Percentiles rank a stretch among this genome's conserved stretches.
Evolutionary conservation across 768 basidiomycete species (phyloP).

Genomic region (Lentinula raphanica): DNA sequence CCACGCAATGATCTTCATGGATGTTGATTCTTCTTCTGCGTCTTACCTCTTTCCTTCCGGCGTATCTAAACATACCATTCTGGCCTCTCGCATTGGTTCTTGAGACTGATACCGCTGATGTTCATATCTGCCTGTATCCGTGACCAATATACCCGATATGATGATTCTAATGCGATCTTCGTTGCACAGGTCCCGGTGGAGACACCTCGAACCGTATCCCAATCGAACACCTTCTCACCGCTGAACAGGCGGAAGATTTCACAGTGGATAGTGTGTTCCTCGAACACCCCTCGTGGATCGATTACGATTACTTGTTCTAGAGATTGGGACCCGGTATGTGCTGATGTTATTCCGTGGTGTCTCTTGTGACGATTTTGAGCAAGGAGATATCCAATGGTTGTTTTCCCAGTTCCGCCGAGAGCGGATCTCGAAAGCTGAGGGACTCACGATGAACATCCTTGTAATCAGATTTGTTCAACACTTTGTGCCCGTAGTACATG

Average conservation of each 20-base stretch:
- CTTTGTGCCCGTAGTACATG: no score
- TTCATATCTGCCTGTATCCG: no score
- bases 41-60: no score
- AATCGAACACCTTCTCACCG: conserved; percentile 42
- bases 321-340: conserved; percentile 7
- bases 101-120: background rate
- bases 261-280: conserved; percentile 48
- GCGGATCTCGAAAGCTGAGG: no score
- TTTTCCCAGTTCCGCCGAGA: no score
- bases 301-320: conserved; percentile 39
- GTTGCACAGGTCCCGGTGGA: conserved; percentile 46
- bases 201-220: conserved; percentile 37
- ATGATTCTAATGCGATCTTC: background rate
- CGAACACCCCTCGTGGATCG: conserved; percentile 50
- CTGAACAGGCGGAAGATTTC: conserved; percentile 33
- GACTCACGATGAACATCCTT: no score
- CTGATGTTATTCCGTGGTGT: conserved; percentile 6
- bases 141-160: no score
- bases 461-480: no score
- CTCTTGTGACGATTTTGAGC: no score
- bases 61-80: background rate
- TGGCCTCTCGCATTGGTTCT: no score
- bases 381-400: no score
- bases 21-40: no score
- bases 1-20: background rate